Base-by-base conservation (phyloP, 2,329 filamentous ascomycete species). In the Rasamsonia emersonii region DNA sequence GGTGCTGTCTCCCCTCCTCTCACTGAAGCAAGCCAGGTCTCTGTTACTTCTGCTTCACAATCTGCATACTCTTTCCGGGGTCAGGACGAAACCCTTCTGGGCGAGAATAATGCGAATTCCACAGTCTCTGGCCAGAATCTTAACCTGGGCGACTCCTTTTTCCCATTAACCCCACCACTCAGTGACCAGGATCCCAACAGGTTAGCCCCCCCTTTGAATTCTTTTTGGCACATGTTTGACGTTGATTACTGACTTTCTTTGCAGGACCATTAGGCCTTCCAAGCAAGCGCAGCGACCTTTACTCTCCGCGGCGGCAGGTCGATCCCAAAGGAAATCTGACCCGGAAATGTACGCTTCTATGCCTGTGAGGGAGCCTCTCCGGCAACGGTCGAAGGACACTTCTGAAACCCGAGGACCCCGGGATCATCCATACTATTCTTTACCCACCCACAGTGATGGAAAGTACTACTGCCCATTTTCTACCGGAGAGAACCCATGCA, bases 381-480 rank as follows among this genome's bases (percentile, higher is more conserved):
- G 52, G 18, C 50, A 51, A 31, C 51, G 49, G 38, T 46, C 54
- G 45, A 62, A 61, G 49, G 60, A 64, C 32, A 42, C 46, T 30
- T 32, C 43, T 17, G 60, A 64, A 28, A 36, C 50, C 39, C 52
- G 56, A 35, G 59, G 56, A 36, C 60, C 60, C 25, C 51, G 60
- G 37, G 60, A 64, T 37, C 60, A 64, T 37, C 52, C 53, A 14
- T 64, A 52, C 40, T 64, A 64, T 40, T 54, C 59, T 24, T 42
- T 60, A 42, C 49, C 58, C n/a, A 58, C 62, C 26, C 54, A 57
- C 32, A 54, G 45, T 40, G 85, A 94, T 61, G 86, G 86, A 53
- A 75, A 93, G 37, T 96, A 91, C 66, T 86, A 93, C 65, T 96
- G 89, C 70, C 89, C 89, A 4, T 91, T 82, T 70, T 78, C 82